These are phyloP conservation scores for Eucalyptus pauciflora DNA, from an alignment of 345 rosid species.

Conservation along the genomic window DNA sequence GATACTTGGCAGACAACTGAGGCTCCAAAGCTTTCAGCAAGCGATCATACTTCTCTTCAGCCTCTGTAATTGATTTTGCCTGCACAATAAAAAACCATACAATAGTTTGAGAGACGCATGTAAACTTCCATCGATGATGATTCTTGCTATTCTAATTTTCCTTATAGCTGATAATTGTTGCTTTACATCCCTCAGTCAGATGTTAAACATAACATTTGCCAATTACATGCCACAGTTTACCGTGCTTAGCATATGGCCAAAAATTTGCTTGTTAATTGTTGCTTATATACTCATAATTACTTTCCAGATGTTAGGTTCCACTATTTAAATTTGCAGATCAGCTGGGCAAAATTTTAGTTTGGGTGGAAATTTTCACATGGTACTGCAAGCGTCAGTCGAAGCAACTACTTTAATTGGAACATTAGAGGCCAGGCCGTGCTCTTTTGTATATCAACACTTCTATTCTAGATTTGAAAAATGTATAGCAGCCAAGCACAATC, in stretches of 20 bases:
- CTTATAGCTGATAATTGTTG: background rate
- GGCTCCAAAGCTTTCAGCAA: conserved; percentile 50
- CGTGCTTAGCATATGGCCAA: background rate
- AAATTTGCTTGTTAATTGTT: background rate
- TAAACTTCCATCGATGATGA: background rate
- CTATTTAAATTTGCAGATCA: background rate
- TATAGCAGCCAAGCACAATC: background rate
- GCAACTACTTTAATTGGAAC: background rate
- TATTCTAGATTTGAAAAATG: background rate
- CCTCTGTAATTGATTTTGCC: conserved; percentile 69
- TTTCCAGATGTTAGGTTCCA: background rate
- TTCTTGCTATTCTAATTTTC: background rate
- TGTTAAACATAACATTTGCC: background rate
- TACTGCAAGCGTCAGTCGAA: background rate
- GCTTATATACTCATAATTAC: background rate
- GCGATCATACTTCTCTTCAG: conserved; percentile 55
- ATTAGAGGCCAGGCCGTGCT: background rate
- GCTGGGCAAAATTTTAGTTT: background rate
- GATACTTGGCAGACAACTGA: conserved; percentile 41
- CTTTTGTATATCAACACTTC: background rate
- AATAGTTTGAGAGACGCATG: background rate
- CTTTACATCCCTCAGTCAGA: background rate
- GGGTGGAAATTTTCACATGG: background rate
- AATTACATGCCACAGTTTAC: background rate
- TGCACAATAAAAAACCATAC: background rate